Percentiles rank a stretch among this genome's conserved stretches.
These are phyloP conservation scores for Trichosporon coremiiforme DNA, from an alignment of 1,284 basidiomycete species.

Conservation along the genomic window DNA sequence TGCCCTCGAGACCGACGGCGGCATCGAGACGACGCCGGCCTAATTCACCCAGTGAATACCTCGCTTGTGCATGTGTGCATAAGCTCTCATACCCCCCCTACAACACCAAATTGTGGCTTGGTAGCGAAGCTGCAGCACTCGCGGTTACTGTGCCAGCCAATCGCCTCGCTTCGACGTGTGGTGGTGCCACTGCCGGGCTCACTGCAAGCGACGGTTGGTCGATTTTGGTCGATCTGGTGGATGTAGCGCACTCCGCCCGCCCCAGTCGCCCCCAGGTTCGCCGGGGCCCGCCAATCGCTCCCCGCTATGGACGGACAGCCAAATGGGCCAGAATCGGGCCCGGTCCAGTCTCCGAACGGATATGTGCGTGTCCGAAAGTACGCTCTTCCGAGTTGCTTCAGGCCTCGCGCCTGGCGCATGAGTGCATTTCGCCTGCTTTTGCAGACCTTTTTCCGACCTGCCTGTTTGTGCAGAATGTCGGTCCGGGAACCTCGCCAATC, in stretches of 20 bases:
- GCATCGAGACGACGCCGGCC: not conserved
- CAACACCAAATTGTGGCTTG: not conserved
- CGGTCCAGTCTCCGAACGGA: slow-evolving; percentile 8
- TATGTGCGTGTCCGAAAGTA: not conserved
- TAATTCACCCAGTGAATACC: not conserved
- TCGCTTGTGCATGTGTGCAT: slow-evolving; percentile 10
- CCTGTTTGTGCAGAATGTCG: not conserved
- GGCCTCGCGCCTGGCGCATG: not conserved
- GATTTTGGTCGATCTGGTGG: not conserved
- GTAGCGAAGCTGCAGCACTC: not conserved
- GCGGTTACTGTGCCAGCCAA: not conserved
- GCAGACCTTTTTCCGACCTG: too few species aligned
- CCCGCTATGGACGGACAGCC: not conserved
- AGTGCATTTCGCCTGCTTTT: not conserved
- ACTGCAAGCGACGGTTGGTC: not conserved
- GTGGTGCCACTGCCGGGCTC: slow-evolving; percentile 1
- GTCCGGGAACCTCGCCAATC: slow-evolving; percentile 4
- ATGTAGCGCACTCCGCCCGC: slow-evolving; percentile 1
- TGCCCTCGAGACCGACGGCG: not conserved
- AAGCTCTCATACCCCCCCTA: not conserved
- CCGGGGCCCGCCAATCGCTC: slow-evolving; percentile 7
- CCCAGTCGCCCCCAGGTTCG: too few species aligned
- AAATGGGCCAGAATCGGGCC: not conserved
- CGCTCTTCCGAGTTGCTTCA: not conserved
- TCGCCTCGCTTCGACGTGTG: not conserved